Base-by-base conservation (phyloP, 768 basidiomycete genomes). In the Auriscalpium microsporum region DNA sequence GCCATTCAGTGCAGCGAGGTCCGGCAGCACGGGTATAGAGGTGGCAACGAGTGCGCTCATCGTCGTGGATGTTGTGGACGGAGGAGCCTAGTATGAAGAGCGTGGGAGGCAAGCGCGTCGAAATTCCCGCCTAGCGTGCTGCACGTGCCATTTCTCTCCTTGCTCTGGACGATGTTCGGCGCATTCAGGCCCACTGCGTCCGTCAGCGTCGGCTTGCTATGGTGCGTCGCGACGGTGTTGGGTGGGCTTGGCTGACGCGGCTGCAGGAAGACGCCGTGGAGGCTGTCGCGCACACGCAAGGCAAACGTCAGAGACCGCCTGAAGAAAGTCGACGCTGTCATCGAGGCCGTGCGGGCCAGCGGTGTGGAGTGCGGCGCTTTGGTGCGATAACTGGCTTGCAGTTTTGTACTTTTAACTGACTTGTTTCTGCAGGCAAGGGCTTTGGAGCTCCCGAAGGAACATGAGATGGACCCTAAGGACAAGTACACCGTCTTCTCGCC, bases 241-340 rank as follows among this genome's bases (percentile, higher is more conserved):
- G 6, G 1, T 34, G 33, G 23, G n/a, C 34, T 3, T n/a, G 44
- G 47, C 48, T 21, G 35, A 50, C 53, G 33, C 63, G 36, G 61
- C n/a, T 40, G 28, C 56, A 97, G 94, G 94, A 97, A 97, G 75
- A 83, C 79, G 14, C 94, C 95, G 50, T 97, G 91, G 91, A 86
- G 90, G 66, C 71, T 99, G 63, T 96, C 94, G 14, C 71, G 79
- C 16, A 94, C 93, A 4, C 83, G 95, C 56, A 98, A 98, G 73
- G 90, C 91, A 21, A 94, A 96, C 62, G 90, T 85, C 54, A 82
- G 96, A 23, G 74, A 85, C 49, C 80, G 96, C 55, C 81, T 99
- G 58, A 94, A 91, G 78, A 86, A 81, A 65, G 95, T 98, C 37
- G 96, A 99, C 73, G 73, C 82, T 2, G 95, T 98, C 55, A 95